Evolutionary conservation across 306 rosid genomes (phyloP), one percentile per base, ranked within the genome.

Genomic region (Mucuna pruriens): DNA sequence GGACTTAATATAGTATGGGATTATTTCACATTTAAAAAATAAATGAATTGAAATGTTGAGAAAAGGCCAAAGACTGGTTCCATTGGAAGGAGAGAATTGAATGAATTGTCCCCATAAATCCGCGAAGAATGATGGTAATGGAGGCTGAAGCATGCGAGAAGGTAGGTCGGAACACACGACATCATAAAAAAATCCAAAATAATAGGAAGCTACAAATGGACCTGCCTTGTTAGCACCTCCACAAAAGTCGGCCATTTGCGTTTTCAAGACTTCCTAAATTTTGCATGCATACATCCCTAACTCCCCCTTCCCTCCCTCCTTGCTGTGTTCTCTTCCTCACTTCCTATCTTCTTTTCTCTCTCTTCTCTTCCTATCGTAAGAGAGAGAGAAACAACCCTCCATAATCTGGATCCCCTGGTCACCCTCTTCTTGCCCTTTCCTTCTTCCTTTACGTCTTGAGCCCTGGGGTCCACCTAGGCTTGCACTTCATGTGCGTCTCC

Each of bases 391-490:
- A 0, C 17, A 16, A 0, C 81, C 2, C 45, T 60, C 84, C 62
- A 64, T 80, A 34, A 64, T 54, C 60, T 78, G 11, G 42, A 62
- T 31, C 26, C 33, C 73, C 84, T 55, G 63, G 66, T 49, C 44
- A 61, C 63, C 22, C 38, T 58, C 20, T 22, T 74, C 23, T 61
- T 61, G 40, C 39, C 0, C 0, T 5, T 25, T 57, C 61, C 65
- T 58, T 23, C 17, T 11, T 60, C 66, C 66, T 60, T 0, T 6
- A 26, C 10, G 6, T 60, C 38, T 22, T 22, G 33, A 57, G 7
- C 33, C 45, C 42, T 3, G 3, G 85, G 67, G 80, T 74, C 60
- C 75, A 11, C 34, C 39, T 10, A 69, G 85, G 45, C 81, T 75
- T 26, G 4, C 38, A 19, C 5, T 63, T 42, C 61, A 52, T 1